These are phyloP conservation scores for Chaetomidium leptoderma DNA, from an alignment of 495 filamentous ascomycete species.

Conservation along the genomic window DNA sequence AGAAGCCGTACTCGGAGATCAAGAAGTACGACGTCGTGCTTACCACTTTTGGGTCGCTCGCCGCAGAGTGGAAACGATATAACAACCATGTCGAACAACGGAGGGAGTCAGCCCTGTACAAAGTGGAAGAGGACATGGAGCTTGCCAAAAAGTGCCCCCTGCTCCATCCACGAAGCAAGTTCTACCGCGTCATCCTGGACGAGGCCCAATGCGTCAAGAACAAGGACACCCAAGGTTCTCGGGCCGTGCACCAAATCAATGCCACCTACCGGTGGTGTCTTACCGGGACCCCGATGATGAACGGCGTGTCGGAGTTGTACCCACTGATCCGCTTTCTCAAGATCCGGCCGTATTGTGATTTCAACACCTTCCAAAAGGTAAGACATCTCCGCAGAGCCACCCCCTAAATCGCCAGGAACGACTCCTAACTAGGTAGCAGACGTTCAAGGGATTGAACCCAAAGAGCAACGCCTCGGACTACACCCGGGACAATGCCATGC, in stretches of 20 bases:
- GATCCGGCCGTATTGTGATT: slow-evolving; percentile 73
- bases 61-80: slow-evolving; percentile 59
- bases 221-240: slow-evolving; percentile 59
- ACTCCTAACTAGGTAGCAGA: slow-evolving; percentile 19
- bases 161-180: slow-evolving; percentile 60
- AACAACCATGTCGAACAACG: slow-evolving; percentile 20
- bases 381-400: slow-evolving; percentile 19
- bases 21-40: slow-evolving; percentile 75
- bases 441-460: slow-evolving; percentile 34
- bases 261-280: slow-evolving; percentile 74
- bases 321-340: slow-evolving; percentile 76
- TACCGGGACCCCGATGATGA: slow-evolving; percentile 95
- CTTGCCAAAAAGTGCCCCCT: slow-evolving; percentile 50
- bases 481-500: slow-evolving; percentile 52
- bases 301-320: slow-evolving; percentile 75
- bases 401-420: no score
- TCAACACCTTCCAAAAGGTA: slow-evolving; percentile 55
- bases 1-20: slow-evolving; percentile 57
- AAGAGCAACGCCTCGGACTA: slow-evolving; percentile 28
- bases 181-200: slow-evolving; percentile 84
- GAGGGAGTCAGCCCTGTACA: slow-evolving; percentile 17
- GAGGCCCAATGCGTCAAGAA: slow-evolving; percentile 97
- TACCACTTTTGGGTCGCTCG: slow-evolving; percentile 82
- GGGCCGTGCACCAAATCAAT: slow-evolving; percentile 57
- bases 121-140: slow-evolving; percentile 21